Conservation (phyloP, 2,329 filamentous ascomycete species). For the Trichoderma sp. region DNA sequence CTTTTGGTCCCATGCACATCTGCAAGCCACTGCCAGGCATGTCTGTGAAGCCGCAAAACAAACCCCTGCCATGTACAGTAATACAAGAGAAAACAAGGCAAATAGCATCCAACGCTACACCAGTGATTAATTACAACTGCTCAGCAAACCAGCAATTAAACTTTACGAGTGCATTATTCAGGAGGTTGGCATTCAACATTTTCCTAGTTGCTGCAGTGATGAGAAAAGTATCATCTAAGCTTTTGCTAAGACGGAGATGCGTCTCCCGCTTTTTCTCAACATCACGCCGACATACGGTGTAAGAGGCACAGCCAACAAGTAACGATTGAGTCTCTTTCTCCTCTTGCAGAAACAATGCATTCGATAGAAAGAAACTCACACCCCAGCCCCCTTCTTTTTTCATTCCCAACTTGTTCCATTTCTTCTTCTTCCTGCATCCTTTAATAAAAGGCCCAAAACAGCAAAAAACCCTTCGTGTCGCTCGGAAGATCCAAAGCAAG, state of each 20-base stretch:
- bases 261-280: constrained; percentile 3
- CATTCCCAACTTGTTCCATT: background rate
- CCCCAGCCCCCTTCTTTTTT: background rate
- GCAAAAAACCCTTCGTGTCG: background rate
- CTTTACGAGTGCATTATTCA: background rate
- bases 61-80: too few species aligned
- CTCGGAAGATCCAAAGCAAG: background rate
- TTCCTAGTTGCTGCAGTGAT: background rate
- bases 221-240: background rate
- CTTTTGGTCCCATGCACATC: background rate
- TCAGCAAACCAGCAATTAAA: background rate
- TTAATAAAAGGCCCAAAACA: background rate
- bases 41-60: background rate
- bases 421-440: background rate
- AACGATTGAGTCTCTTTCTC: background rate
- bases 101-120: fast-evolving
- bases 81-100: background rate
- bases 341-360: constrained; percentile 17
- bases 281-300: background rate
- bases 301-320: background rate
- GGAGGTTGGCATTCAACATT: background rate
- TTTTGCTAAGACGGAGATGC: background rate
- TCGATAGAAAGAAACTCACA: background rate
- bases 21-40: background rate
- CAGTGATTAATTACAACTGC: background rate